Evolutionary conservation across 495 filamentous ascomycete genomes (phyloP).

Genomic region (Entonaema liquescens): DNA sequence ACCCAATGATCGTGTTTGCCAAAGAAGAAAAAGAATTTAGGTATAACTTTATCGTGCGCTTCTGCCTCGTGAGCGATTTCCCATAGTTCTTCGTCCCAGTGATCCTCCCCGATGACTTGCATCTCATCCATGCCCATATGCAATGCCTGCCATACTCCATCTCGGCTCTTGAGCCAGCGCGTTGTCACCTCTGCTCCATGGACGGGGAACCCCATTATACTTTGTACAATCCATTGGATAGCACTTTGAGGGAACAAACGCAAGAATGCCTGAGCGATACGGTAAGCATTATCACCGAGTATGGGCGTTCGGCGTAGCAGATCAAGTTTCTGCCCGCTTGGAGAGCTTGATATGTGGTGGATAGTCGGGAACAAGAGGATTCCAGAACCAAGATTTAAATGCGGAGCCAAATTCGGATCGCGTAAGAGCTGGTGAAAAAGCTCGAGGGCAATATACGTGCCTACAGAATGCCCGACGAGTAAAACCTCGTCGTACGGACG

Average conservation of each 20-base stretch:
- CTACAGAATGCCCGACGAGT: slow-evolving; percentile 85
- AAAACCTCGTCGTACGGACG: slow-evolving; percentile 65
- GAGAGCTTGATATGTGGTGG: slow-evolving; percentile 73
- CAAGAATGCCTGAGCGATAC: slow-evolving; percentile 58
- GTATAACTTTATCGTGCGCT: slow-evolving; percentile 43
- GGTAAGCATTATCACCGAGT: slow-evolving; percentile 62
- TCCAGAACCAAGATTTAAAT: slow-evolving; percentile 54
- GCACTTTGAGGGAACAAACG: slow-evolving; percentile 55
- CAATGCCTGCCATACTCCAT: slow-evolving; percentile 76
- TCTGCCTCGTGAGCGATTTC: slow-evolving; percentile 61
- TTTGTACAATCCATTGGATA: slow-evolving; percentile 55
- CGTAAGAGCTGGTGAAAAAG: slow-evolving; percentile 64
- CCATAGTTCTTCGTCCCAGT: slow-evolving; percentile 86
- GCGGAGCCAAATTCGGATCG: slow-evolving; percentile 13
- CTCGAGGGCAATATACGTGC: slow-evolving; percentile 80
- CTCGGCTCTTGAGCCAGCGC: slow-evolving; percentile 66
- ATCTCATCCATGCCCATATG: slow-evolving; percentile 74
- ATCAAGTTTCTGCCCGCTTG: slow-evolving; percentile 66
- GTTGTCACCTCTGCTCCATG: slow-evolving; percentile 69
- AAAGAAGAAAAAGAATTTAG: slow-evolving; percentile 82
- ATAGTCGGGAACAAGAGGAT: slow-evolving; percentile 83
- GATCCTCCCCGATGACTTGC: slow-evolving; percentile 74
- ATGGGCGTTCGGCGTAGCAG: slow-evolving; percentile 62
- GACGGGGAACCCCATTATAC: slow-evolving; percentile 62
- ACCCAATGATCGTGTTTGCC: slow-evolving; percentile 84